Conservation (phyloP, 2,329 filamentous ascomycete species). For the Xylariaceae sp. region DNA sequence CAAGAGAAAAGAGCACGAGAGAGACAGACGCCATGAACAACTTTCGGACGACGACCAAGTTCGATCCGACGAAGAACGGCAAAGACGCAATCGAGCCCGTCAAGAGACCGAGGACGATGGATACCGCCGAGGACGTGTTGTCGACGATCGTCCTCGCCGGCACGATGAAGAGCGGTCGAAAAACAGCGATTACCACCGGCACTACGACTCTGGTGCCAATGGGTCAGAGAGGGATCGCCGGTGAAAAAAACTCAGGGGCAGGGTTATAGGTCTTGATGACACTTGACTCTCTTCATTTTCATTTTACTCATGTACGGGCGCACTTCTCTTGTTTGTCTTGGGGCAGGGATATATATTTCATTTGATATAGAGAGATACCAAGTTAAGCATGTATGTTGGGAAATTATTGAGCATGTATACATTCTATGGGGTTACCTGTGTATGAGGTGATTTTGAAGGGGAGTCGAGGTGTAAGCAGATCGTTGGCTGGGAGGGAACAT, state of each 20-base stretch:
- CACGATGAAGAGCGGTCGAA: conserved; percentile 25
- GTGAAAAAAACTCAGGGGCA: background rate
- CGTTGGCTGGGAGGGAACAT: too few species aligned
- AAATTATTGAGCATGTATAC: conserved; percentile 14
- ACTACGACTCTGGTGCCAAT: conserved; percentile 21
- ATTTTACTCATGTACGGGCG: conserved; percentile 10
- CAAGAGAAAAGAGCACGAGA: conserved; percentile 42
- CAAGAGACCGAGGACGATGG: conserved; percentile 32
- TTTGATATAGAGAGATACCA: conserved; percentile 22
- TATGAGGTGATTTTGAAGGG: too few species aligned
- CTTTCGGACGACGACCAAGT: conserved; percentile 27
- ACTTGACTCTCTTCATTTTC: background rate
- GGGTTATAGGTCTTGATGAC: background rate
- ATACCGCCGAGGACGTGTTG: conserved; percentile 24
- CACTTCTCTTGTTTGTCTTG: conserved; percentile 4
- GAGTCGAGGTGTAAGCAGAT: too few species aligned
- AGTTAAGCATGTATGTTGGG: conserved; percentile 14
- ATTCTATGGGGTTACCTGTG: background rate
- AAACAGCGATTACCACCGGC: conserved; percentile 17
- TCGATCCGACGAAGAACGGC: conserved; percentile 32
- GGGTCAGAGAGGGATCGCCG: conserved; percentile 6
- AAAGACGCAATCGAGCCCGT: conserved; percentile 27
- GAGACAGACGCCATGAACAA: conserved; percentile 22
- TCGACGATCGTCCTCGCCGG: conserved; percentile 27
- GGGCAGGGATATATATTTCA: background rate